Conservation (phyloP, 2,329 filamentous ascomycete genomes). For the Aspergillus fumigatiaffinis region DNA sequence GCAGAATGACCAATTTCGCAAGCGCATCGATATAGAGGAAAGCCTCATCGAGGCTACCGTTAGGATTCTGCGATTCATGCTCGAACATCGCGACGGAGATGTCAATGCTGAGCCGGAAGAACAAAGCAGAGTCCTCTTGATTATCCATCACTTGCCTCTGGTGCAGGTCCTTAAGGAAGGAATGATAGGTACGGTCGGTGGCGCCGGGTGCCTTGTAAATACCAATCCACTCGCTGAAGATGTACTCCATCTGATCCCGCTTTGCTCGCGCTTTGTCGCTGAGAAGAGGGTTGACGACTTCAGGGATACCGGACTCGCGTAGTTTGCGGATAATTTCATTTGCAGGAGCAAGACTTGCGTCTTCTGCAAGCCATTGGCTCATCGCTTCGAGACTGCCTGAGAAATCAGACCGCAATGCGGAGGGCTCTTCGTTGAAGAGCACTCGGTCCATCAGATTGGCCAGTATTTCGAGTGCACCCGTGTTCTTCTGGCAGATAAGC, state of each 20-base stretch:
- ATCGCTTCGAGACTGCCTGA: conserved; percentile 76
- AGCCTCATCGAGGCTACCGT: conserved; percentile 57
- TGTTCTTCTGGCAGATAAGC: conserved; percentile 66
- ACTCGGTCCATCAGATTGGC: conserved; percentile 73
- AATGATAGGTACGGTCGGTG: conserved; percentile 65
- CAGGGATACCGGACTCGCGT: conserved; percentile 50
- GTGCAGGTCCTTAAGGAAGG: conserved; percentile 83
- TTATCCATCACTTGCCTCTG: conserved; percentile 66
- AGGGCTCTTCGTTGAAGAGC: conserved; percentile 71
- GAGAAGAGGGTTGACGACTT: conserved; percentile 53
- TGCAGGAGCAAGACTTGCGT: conserved; percentile 61
- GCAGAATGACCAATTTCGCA: conserved; percentile 70
- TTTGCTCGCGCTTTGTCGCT: conserved; percentile 58
- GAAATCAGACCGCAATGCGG: conserved; percentile 80
- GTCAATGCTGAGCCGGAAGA: conserved; percentile 79
- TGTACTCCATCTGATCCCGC: conserved; percentile 84
- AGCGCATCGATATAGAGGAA: conserved; percentile 73
- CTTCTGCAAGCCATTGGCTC: conserved; percentile 74
- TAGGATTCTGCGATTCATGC: conserved; percentile 58
- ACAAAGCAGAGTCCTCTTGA: conserved; percentile 72
- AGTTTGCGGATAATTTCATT: conserved; percentile 68
- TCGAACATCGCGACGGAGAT: conserved; percentile 75
- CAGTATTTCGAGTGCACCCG: conserved; percentile 73
- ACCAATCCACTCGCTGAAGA: conserved; percentile 93
- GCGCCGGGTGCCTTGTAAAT: conserved; percentile 74